A percentile compares a stretch with the other conserved stretches of the same genome.
Evolutionary conservation across 1,139 yeast genomes (phyloP).

Genomic region (Saccharomycopsis hybrid): DNA sequence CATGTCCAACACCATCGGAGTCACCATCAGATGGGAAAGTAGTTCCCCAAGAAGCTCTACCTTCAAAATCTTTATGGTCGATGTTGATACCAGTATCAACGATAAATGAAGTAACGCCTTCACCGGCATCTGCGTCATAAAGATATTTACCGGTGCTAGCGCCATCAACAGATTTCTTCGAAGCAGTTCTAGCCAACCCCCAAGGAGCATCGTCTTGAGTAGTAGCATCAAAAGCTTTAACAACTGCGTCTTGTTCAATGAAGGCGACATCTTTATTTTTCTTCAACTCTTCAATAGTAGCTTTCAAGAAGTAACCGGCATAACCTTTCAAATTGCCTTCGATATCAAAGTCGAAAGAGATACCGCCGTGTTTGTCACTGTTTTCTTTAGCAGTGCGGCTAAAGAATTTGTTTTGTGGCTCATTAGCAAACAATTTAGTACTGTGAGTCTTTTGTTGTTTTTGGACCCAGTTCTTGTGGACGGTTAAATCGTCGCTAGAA

Average conservation of each 20-base stretch:
- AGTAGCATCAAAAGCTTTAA: slow-evolving; percentile 55
- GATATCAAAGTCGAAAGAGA: slow-evolving; percentile 59
- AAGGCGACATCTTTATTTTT: slow-evolving; percentile 64
- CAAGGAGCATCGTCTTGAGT: slow-evolving; percentile 86
- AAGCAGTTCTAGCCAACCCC: slow-evolving; percentile 94
- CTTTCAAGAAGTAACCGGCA: slow-evolving; percentile 69
- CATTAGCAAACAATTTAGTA: slow-evolving; percentile 29
- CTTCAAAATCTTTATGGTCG: slow-evolving; percentile 76
- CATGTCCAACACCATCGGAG: slow-evolving; percentile 87
- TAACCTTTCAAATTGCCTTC: slow-evolving; percentile 55
- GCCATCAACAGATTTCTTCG: slow-evolving; percentile 69
- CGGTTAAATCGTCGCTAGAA: slow-evolving; percentile 41
- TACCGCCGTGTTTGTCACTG: slow-evolving; percentile 40
- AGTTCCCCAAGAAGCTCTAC: slow-evolving; percentile 92
- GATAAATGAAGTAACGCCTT: slow-evolving; percentile 84
- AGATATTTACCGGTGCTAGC: slow-evolving; percentile 82
- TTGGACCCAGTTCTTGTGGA: slow-evolving; percentile 60
- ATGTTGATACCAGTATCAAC: slow-evolving; percentile 90
- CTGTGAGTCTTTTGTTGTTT: slow-evolving; percentile 22
- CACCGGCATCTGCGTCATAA: slow-evolving; percentile 79
- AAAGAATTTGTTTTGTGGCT: slow-evolving; percentile 36
- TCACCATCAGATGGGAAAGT: slow-evolving; percentile 80
- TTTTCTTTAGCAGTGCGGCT: slow-evolving; percentile 32
- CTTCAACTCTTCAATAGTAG: slow-evolving; percentile 65
- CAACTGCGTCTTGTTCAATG: slow-evolving; percentile 77